Evolutionary conservation across 1,139 yeast genomes (phyloP), one percentile per base, ranked within the genome.

Genomic region (Saccharomyces uvarum): DNA sequence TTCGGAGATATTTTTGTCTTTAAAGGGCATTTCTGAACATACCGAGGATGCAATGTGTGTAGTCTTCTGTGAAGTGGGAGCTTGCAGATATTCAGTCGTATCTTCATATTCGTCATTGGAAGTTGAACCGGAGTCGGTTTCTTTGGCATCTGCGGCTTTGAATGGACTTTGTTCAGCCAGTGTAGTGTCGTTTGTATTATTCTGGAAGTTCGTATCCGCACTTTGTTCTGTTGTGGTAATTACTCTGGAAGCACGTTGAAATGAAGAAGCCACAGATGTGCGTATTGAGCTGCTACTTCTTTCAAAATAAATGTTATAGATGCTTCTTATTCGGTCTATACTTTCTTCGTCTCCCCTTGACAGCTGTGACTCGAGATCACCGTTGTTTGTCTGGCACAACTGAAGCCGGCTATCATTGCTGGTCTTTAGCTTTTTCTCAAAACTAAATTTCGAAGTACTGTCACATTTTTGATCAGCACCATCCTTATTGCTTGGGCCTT

Each of bases 261-360:
- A 13, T 51, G 50, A 38, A 38, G 44, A 38, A 16, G 44, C 56
- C 9, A 51, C 14, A 2, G 47, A 50, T 3, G 31, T 38, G 29
- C 51, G 55, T 19, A 51, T 57, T 16, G 57, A 60, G 2, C 83
- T 77, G 53, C 77, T 77, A 54, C 78, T 80, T 57, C 84, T 76
- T 56, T 85, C 88, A 63, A 86, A 82, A 61, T 86, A 86, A 19
- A 85, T 87, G 54, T 81, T 80, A 68, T 86, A 86, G 14, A 86
- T 86, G 32, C 90, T 84, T 66, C 82, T 85, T 86, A 86, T 81
- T 70, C 93, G 77, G 59, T 79, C 77, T 58, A 85, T 74, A 63
- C 83, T 83, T 65, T 86, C 91, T 59, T 80, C 83, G 62, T 84
- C 88, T 56, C 81, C 83, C n/a, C 64, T 54, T 1, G 67, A 67